Conservation (phyloP, 1,139 yeast genomes). For the Zhuliangozyma blackwelliae region DNA sequence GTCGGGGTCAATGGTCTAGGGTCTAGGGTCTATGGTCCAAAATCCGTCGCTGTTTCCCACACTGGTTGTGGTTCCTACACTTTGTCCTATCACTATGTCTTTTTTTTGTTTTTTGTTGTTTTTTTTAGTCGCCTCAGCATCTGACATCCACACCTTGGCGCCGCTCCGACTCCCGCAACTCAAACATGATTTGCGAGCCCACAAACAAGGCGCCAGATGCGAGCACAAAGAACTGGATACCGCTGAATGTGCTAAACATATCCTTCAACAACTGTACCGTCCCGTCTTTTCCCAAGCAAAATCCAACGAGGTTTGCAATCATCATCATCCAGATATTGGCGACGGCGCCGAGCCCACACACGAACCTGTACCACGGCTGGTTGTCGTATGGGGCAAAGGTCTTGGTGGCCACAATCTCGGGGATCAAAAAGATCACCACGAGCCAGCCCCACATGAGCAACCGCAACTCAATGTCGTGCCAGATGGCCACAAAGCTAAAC, state of each 20-base stretch:
- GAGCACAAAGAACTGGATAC: conserved; percentile 60
- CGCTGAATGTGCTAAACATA: conserved; percentile 67
- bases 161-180: conserved; percentile 79
- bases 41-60: too few relatives aligned
- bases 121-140: conserved; percentile 39
- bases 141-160: conserved; percentile 78
- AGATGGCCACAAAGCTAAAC: conserved; percentile 94
- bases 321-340: conserved; percentile 96
- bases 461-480: conserved; percentile 95
- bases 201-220: conserved; percentile 70
- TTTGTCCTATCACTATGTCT: too few relatives aligned
- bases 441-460: conserved; percentile 95
- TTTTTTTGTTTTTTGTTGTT: too few relatives aligned
- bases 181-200: conserved; percentile 93
- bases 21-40: too few relatives aligned
- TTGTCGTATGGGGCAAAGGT: conserved; percentile 37
- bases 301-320: conserved; percentile 92
- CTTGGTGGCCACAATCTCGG: conserved; percentile 70
- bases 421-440: conserved; percentile 80
- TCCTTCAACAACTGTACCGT: conserved; percentile 59
- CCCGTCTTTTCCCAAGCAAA: conserved; percentile 89
- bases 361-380: conserved; percentile 72
- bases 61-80: too few relatives aligned
- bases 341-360: conserved; percentile 86
- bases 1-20: too few relatives aligned